Conservation (phyloP, 2,329 filamentous ascomycete species). For the Corynespora cassiicola region DNA sequence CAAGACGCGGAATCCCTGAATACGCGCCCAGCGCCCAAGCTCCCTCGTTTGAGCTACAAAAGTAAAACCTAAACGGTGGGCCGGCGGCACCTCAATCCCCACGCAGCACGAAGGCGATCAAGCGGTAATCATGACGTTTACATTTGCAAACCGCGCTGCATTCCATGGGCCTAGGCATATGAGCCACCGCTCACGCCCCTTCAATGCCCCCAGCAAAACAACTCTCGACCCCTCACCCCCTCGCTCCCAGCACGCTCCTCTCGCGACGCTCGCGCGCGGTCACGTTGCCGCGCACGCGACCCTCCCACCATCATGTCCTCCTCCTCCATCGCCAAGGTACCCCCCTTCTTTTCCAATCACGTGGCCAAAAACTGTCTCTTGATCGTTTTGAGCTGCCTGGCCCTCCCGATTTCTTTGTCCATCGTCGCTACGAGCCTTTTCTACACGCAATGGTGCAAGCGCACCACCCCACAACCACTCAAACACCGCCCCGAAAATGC, state of each 20-base stretch:
- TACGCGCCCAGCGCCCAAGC: no score
- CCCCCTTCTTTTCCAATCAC: slow-evolving; percentile 47
- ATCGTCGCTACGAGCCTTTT: slow-evolving; percentile 32
- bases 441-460: slow-evolving; percentile 22
- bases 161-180: slow-evolving; percentile 13
- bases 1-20: no score
- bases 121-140: slow-evolving; percentile 38
- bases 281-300: slow-evolving; percentile 20
- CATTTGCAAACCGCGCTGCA: slow-evolving; percentile 21
- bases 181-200: slow-evolving; percentile 12
- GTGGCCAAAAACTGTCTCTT: slow-evolving; percentile 57
- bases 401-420: slow-evolving; percentile 57
- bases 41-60: no score
- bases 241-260: slow-evolving; percentile 8
- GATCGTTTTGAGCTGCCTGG: slow-evolving; percentile 49
- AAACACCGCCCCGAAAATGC: slow-evolving; percentile 20
- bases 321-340: slow-evolving; percentile 3
- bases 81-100: no score
- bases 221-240: slow-evolving; percentile 27
- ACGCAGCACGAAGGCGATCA: no score
- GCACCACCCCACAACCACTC: slow-evolving; percentile 6
- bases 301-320: no score
- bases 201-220: not conserved
- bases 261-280: not conserved
- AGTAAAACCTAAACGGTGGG: no score